Evolutionary conservation across 768 basidiomycete species (phyloP).

Genomic region (Macrolepiota albuminosa): DNA sequence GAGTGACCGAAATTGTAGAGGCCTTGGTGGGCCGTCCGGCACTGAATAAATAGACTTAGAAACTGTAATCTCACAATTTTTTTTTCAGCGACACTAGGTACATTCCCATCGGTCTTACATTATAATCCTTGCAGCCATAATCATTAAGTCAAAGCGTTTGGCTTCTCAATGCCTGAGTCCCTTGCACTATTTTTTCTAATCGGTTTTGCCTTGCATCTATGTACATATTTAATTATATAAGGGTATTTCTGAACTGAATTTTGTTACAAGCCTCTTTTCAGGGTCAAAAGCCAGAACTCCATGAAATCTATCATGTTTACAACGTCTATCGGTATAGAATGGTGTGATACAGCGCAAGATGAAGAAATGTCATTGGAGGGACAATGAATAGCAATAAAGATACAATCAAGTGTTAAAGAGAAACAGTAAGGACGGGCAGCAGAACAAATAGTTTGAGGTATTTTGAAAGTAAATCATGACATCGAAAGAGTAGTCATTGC

Average conservation of each 20-base stretch:
- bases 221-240: background rate
- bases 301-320: background rate
- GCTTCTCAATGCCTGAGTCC: background rate
- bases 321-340: background rate
- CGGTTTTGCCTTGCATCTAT: background rate
- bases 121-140: too few species aligned
- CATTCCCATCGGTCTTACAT: background rate
- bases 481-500: background rate
- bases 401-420: background rate
- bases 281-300: background rate
- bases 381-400: slow-evolving; percentile 3
- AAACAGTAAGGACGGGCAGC: background rate
- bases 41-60: slow-evolving; percentile 33
- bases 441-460: background rate
- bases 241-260: background rate
- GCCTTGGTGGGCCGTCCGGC: slow-evolving; percentile 63
- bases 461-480: background rate
- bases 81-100: background rate
- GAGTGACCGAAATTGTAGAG: slow-evolving; percentile 68
- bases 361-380: background rate
- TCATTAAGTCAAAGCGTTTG: background rate
- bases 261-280: background rate
- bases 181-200: background rate
- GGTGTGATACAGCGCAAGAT: background rate
- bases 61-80: background rate